Evolutionary conservation across 768 basidiomycete species (phyloP), one percentile per base, ranked within the genome.

Genomic region (Psilocybe azurescens): DNA sequence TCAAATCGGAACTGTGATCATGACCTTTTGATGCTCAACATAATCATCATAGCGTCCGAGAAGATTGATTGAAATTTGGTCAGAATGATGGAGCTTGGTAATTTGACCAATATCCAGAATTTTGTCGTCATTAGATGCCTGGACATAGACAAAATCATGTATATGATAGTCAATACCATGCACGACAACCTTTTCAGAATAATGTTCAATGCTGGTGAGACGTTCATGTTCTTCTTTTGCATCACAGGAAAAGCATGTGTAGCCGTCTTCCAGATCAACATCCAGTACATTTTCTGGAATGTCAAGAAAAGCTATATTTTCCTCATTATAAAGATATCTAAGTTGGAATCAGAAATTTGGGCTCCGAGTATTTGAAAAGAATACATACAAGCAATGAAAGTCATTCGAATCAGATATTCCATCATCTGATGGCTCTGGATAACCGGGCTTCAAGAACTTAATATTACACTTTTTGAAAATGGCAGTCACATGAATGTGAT

Each of bases 101-200:
- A 93, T 83, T 65, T 90, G 89, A 0, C 80, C 89, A 56, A 92
- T 84, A 5, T 77, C 69, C 47, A 88, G 78, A 0, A 82, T 67
- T 13, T 8, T 69, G 9, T 49, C 54, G 28, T 69, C 59, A 10
- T 65, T 65, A 13, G 72, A 62, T 14, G 75, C 74, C 44, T 77
- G 79, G 41, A 89, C 56, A 67, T 89, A 91, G 9, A 90, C 79
- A 62, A 85, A 90, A 63, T 91, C 91, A 49, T 80, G 53, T 8
- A 75, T 56, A 66, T 91, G 91, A 68, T 86, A 92, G 0, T 69
- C 63, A 9, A 77, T 69, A 3, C 83, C 83, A 46, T 77, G 69
- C 13, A 80, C 75, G 18, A 59, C 52, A 2, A 79, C 67, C 29
- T 81, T 75, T 5, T 80, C 81, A 47, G 73, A 73, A 0, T 71